Evolutionary conservation across 148 eudicot species (phyloP), one percentile per base, ranked within the genome.

Genomic region (Chenopodium quinoa): DNA sequence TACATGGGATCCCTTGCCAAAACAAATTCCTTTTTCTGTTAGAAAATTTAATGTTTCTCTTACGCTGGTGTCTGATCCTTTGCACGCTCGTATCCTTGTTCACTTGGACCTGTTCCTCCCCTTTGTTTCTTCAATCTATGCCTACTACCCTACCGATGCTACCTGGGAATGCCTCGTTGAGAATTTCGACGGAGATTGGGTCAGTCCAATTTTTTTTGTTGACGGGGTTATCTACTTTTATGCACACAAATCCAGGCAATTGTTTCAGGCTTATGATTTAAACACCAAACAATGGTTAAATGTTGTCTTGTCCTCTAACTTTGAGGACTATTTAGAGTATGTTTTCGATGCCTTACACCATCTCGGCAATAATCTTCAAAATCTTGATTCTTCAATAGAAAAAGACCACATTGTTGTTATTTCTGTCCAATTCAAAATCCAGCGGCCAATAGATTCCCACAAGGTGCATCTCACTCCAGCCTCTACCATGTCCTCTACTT

Each of bases 211-310:
- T 65, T 34, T 8, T 25, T 25, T 65, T 8, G 25, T 64, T 64
- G 68, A 64, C 9, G 68, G 68, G 2, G 68, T 64, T 22, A 64
- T 64, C 1, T 64, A 64, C 31, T 64, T 22, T n/a, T 64, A 64
- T n/a, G 70, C 70, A 34, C 32, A 16, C 70, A 65, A 65, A 65
- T 65, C 31, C 31, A 65, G 29, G 31, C 70, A 2, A 9, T n/a
- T 65, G 29, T 13, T 65, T 9, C 31, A 65, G 29, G 70, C 70
- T n/a, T 65, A 65, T 65, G 70, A 65, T 65, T 65, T 65, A 23
- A 12, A 7, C 70, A 25, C 70, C 70, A 65, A 65, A n/a, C 70
- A 65, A 65, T 65, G 70, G 70, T 65, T 65, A 32, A n/a, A 65
- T 6, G 70, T 65, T n/a, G 70, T 65, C 31, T 25, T 65, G 70